Evolutionary conservation across 345 rosid species (phyloP).

Genomic region (Salix exigua): DNA sequence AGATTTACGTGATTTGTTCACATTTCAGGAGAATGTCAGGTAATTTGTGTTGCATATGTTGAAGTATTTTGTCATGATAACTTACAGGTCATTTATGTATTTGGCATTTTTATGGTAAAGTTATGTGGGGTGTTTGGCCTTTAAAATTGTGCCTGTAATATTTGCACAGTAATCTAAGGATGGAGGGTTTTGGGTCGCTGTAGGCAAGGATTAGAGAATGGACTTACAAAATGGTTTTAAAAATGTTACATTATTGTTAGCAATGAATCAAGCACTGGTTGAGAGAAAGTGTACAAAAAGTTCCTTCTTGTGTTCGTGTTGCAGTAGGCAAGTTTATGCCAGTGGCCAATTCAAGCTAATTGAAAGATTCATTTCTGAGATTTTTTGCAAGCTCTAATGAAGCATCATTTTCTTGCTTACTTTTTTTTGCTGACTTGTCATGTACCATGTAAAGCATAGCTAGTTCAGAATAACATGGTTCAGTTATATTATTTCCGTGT

Average conservation of each 20-base stretch:
- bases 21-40: slow-evolving; percentile 72
- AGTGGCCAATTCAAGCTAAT: neutral
- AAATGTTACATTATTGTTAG: neutral
- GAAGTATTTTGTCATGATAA: slow-evolving; percentile 6
- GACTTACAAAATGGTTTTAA: neutral
- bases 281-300: neutral
- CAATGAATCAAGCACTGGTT: neutral
- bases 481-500: neutral
- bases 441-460: neutral
- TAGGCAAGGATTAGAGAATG: neutral
- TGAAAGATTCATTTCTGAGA: neutral
- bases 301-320: neutral
- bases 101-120: neutral
- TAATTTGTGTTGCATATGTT: slow-evolving; percentile 18
- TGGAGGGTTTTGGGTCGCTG: neutral
- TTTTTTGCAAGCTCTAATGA: neutral
- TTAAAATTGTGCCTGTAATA: neutral
- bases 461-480: neutral
- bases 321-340: neutral
- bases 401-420: neutral
- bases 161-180: neutral
- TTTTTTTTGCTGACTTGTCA: neutral
- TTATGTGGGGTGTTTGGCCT: neutral
- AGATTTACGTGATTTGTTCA: slow-evolving; percentile 83
- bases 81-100: neutral